Percentiles rank a stretch among this genome's conserved stretches.
Evolutionary conservation across 2,329 filamentous ascomycete species (phyloP).

Genomic region (Cordyceps militaris): DNA sequence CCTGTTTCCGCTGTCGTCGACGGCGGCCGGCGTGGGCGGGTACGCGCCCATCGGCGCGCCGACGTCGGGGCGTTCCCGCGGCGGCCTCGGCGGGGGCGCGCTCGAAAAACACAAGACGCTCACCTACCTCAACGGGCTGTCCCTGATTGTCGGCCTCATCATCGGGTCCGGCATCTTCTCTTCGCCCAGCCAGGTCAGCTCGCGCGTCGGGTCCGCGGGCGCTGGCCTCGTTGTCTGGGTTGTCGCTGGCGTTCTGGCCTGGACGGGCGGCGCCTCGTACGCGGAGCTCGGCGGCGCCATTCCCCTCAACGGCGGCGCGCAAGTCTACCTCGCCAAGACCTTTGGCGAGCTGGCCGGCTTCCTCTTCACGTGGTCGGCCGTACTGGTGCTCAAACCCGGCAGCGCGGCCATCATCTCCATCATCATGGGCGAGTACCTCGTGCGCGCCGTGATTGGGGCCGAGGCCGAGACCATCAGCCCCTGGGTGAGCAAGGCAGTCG

Average conservation of each 20-base stretch:
- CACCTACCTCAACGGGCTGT: constrained; percentile 89
- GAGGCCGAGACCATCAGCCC: constrained; percentile 72
- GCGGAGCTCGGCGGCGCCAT: constrained; percentile 94
- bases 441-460: constrained; percentile 78
- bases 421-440: constrained; percentile 97
- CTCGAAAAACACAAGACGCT: constrained; percentile 93
- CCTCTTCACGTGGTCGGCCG: constrained; percentile 92
- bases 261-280: constrained; percentile 93
- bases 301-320: constrained; percentile 86
- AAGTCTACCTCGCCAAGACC: constrained; percentile 92
- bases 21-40: constrained; percentile 49
- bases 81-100: constrained; percentile 56
- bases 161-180: constrained; percentile 97
- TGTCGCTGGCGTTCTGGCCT: constrained; percentile 84
- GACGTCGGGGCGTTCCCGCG: constrained; percentile 43
- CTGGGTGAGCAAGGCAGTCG: constrained; percentile 88
- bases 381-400: constrained; percentile 89
- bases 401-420: constrained; percentile 92
- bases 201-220: constrained; percentile 83
- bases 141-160: constrained; percentile 83
- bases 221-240: constrained; percentile 87
- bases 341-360: constrained; percentile 92
- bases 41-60: constrained; percentile 85
- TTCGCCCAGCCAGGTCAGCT: constrained; percentile 86
- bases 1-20: constrained; percentile 85